Conservation (phyloP, 805 yeast species). For the Kazachstania viticola region DNA sequence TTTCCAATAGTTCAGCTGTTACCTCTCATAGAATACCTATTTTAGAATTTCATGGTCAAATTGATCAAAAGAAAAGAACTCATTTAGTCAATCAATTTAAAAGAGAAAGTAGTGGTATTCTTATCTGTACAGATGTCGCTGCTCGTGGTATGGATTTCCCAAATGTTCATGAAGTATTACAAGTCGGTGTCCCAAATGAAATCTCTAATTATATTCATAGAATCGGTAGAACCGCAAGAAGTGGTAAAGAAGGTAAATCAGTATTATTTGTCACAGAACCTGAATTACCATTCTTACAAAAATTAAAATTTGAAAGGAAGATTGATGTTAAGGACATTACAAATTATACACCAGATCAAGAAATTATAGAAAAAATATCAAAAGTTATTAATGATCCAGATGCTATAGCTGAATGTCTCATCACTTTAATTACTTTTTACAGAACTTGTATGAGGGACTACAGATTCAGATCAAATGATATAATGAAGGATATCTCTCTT, state of each 20-base stretch:
- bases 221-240: constrained; percentile 94
- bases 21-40: constrained; percentile 23
- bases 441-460: constrained; percentile 26
- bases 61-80: constrained; percentile 60
- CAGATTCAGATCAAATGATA: constrained; percentile 17
- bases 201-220: constrained; percentile 80
- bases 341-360: constrained; percentile 30
- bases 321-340: constrained; percentile 39
- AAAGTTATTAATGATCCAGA: constrained; percentile 12
- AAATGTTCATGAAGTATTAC: constrained; percentile 73
- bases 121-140: constrained; percentile 84
- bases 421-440: constrained; percentile 29
- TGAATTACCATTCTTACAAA: constrained; percentile 45
- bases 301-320: constrained; percentile 39
- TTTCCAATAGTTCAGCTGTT: too few species aligned
- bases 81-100: constrained; percentile 45
- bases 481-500: constrained; percentile 15
- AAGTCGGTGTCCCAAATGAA: constrained; percentile 65
- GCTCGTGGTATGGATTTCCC: constrained; percentile 97
- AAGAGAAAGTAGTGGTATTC: constrained; percentile 36
- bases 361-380: constrained; percentile 18
- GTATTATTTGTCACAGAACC: constrained; percentile 42
- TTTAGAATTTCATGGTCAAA: constrained; percentile 56
- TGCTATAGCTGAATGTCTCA: constrained; percentile 23
- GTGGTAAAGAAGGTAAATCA: constrained; percentile 70